Conservation (phyloP, 208 protist genomes). For the Herpetomonas samuelpessoai region DNA sequence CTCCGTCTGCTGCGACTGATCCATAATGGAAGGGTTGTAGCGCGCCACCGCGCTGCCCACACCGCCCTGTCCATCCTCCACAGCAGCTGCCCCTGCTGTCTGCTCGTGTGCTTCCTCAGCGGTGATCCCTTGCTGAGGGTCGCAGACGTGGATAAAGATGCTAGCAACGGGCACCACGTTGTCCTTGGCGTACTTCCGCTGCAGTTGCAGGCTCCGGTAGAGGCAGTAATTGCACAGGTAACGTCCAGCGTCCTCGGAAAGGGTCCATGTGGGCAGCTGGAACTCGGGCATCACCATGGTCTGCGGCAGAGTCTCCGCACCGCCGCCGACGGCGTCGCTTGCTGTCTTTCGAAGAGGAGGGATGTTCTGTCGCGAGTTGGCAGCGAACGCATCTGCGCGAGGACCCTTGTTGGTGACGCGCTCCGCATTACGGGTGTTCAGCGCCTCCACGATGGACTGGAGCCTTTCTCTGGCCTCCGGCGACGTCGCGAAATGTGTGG, state of each 20-base stretch:
- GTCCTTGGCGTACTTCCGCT: slow-evolving; percentile 28
- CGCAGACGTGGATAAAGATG: slow-evolving; percentile 56
- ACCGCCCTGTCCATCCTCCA: slow-evolving; percentile 12
- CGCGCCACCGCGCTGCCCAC: slow-evolving; percentile 11
- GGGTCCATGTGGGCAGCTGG: slow-evolving; percentile 32
- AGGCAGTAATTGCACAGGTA: slow-evolving; percentile 77
- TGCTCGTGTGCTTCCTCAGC: not conserved
- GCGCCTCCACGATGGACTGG: slow-evolving; percentile 15
- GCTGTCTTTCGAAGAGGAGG: not conserved
- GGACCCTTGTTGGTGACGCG: not conserved
- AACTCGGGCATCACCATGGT: slow-evolving; percentile 33
- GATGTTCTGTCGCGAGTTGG: not conserved
- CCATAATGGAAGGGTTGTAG: slow-evolving; percentile 32
- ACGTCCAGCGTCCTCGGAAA: slow-evolving; percentile 57
- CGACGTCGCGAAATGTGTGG: slow-evolving; percentile 46
- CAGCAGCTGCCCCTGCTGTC: not conserved
- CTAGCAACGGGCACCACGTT: slow-evolving; percentile 25
- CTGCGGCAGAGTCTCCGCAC: slow-evolving; percentile 2
- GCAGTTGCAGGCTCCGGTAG: slow-evolving; percentile 45
- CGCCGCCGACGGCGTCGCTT: not conserved
- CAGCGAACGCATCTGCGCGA: not conserved
- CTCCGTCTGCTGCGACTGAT: slow-evolving; percentile 22
- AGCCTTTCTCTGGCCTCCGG: slow-evolving; percentile 21
- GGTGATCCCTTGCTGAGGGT: slow-evolving; percentile 15
- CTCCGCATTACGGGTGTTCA: slow-evolving; percentile 12